Evolutionary conservation across 202 grass and related monocot genomes (phyloP), one percentile per base, ranked within the genome.

Genomic region (Musa balbisiana): DNA sequence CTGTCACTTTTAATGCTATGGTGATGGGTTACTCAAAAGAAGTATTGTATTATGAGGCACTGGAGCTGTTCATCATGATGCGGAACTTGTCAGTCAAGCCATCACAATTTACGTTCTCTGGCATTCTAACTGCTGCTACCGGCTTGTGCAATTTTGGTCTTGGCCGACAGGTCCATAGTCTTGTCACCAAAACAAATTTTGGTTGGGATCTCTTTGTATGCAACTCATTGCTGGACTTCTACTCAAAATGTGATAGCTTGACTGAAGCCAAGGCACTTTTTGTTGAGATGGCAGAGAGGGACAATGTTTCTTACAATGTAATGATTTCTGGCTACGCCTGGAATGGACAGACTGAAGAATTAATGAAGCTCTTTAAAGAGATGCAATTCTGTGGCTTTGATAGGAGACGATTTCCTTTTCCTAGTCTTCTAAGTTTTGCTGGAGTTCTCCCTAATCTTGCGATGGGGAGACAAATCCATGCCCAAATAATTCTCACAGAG

Each of bases 211-310:
- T 93, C 55, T 91, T 93, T 56, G 84, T 91, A 52, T 91, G 77
- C 77, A 97, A 97, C 54, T 81, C 90, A 10, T 67, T 93, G 83
- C 83, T 97, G 58, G 90, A 93, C 89, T 93, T 93, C 69, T 97
- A 97, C 83, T 89, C 84, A 4, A 97, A 97, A 81, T 84, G 88
- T 10, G 77, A 86, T 79, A 81, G 76, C 70, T 67, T 89, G 73
- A 52, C 60, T 62, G 84, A 89, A 71, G 79, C 87, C 69, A 77
- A 70, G 71, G 73, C 52, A 55, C 70, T 93, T 67, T 97, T 97
- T 63, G 77, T 88, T 69, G 86, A 80, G 82, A 97, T 97, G 84
- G 33, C 15, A 60, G 86, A 86, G 55, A 83, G 79, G 62, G 90
- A 97, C 75, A 87, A 91, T 83, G 83, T 93, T 54, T 91, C 94